Percentiles rank a stretch among this genome's conserved stretches.
phyloP scores from a whole-genome alignment of 305 asterid species.

The Stenogyne calaminthoides region DNA sequence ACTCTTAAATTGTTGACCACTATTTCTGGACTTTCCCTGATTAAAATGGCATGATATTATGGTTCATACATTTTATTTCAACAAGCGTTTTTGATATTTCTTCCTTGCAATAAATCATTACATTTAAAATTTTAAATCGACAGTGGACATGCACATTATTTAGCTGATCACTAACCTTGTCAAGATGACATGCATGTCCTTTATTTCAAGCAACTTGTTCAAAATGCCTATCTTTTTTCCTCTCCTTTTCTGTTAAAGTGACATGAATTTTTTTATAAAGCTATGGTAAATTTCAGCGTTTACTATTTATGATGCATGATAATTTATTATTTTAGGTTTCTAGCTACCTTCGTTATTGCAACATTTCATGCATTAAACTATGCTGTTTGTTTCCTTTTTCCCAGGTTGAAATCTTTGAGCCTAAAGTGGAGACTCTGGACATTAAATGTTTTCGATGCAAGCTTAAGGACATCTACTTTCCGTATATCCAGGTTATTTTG shows the following conservation, averaged over 20 bases:
- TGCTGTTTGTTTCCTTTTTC: slow-evolving; percentile 15
- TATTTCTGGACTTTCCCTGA: not conserved
- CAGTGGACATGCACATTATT: not conserved
- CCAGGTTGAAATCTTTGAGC: slow-evolving; percentile 68
- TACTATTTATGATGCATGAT: not conserved
- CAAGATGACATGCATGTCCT: slow-evolving; percentile 3
- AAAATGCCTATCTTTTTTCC: not conserved
- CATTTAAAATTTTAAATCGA: not conserved
- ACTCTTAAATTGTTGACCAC: not conserved
- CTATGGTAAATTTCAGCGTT: not conserved
- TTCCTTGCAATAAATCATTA: no score
- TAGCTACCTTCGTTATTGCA: not conserved
- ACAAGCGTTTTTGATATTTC: not conserved
- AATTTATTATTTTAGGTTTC: not conserved
- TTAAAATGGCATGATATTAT: no score
- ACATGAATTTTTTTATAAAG: not conserved
- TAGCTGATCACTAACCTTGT: not conserved
- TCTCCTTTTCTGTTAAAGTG: not conserved
- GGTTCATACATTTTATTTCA: no score
- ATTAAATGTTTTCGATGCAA: slow-evolving; percentile 38
- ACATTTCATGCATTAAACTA: not conserved
- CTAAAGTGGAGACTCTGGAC: slow-evolving; percentile 34
- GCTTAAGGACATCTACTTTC: slow-evolving; percentile 83
- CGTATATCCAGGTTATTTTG: slow-evolving; percentile 72
- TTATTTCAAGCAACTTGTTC: not conserved